Conservation (phyloP, 2,329 filamentous ascomycete genomes). For the Aspergillus fumigatiaffinis region DNA sequence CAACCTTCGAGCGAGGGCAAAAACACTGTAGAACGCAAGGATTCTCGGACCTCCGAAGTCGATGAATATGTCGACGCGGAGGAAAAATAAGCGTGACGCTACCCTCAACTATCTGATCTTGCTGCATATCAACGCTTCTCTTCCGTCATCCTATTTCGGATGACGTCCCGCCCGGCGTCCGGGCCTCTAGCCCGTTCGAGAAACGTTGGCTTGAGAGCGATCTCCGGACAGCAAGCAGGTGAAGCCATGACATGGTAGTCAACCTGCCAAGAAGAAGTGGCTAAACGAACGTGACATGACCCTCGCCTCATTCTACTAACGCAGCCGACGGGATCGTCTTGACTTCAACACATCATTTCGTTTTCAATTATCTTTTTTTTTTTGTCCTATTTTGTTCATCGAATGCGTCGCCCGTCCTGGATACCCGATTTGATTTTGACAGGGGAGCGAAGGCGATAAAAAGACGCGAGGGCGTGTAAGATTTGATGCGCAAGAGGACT, state of each 20-base stretch:
- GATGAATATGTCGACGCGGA: slow-evolving; percentile 45
- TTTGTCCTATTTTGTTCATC: neutral
- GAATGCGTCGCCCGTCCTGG: slow-evolving; percentile 16
- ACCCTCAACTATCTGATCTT: neutral
- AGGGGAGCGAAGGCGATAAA: neutral
- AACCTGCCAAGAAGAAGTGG: slow-evolving; percentile 12
- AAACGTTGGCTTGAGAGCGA: neutral
- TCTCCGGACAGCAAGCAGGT: neutral
- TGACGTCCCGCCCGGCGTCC: neutral
- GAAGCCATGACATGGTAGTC: slow-evolving; percentile 12
- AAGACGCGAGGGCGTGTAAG: neutral
- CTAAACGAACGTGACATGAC: slow-evolving; percentile 11
- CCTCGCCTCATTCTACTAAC: neutral
- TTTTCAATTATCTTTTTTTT: slow-evolving; percentile 11
- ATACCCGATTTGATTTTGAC: slow-evolving; percentile 32
- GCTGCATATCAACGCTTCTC: neutral
- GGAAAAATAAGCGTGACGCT: slow-evolving; percentile 12
- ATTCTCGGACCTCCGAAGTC: slow-evolving; percentile 37
- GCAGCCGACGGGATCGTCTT: neutral
- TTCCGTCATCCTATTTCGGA: neutral
- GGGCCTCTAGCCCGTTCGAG: neutral
- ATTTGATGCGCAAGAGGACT: neutral
- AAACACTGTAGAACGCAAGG: slow-evolving; percentile 30
- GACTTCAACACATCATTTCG: slow-evolving; percentile 19
- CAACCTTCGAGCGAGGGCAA: slow-evolving; percentile 3